Percentiles rank a stretch among this genome's conserved stretches.
phyloP scores from a whole-genome alignment of 164 flowering plant species.

The Warburgia ugandensis region DNA sequence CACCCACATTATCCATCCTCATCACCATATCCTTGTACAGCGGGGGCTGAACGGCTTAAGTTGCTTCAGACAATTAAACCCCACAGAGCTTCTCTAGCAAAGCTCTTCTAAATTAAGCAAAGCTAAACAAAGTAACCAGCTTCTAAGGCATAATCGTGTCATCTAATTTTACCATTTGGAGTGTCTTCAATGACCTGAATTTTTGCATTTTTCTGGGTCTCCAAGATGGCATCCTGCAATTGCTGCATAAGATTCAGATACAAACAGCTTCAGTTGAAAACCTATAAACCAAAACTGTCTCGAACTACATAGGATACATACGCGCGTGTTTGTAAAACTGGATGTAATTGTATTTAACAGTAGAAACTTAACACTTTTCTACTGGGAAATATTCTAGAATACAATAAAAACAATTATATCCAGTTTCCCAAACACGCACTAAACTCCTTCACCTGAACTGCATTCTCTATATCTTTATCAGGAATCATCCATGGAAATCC shows the following conservation, averaged over 20 bases:
- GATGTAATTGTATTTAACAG: too few species aligned
- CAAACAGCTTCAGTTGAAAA: not conserved
- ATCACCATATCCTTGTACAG: too few species aligned
- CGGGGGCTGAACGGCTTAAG: too few species aligned
- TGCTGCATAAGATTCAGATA: constrained; percentile 34
- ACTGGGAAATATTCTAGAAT: not conserved
- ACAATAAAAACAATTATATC: not conserved
- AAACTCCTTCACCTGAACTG: constrained; percentile 44
- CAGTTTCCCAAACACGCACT: not conserved
- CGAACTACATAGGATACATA: too few species aligned
- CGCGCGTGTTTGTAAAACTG: too few species aligned
- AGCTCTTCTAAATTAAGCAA: too few species aligned
- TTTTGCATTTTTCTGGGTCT: constrained; percentile 73
- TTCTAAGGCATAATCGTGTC: not conserved
- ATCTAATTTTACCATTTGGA: constrained; percentile 44
- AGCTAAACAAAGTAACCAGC: not conserved
- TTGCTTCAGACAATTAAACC: too few species aligned
- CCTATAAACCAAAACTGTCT: not conserved
- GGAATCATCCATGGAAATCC: constrained; percentile 78
- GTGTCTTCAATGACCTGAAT: constrained; percentile 58
- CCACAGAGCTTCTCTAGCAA: too few species aligned
- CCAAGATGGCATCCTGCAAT: constrained; percentile 65
- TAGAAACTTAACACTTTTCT: not conserved
- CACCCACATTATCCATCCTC: not conserved
- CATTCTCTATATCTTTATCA: constrained; percentile 33